Conservation (phyloP, 257 asterid genomes). For the Capsicum pubescens region DNA sequence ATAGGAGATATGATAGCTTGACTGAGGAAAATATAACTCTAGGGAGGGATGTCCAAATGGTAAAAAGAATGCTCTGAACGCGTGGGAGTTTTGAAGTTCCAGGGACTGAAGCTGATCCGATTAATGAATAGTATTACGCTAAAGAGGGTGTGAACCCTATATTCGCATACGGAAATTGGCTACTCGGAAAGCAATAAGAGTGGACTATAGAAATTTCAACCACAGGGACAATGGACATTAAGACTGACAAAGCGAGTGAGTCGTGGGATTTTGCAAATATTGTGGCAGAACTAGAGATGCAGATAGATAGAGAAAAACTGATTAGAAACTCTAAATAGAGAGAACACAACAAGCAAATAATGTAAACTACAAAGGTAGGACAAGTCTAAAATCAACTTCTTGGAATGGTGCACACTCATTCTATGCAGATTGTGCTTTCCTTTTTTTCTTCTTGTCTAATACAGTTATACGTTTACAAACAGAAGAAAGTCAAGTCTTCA, state of each 20-base stretch:
- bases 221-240: not conserved
- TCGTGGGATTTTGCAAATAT: not conserved
- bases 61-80: not conserved
- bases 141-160: slow-evolving; percentile 1
- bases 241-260: not conserved
- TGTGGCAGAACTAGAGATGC: not conserved
- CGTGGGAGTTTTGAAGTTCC: not conserved
- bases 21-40: not conserved
- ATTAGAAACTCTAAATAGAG: not conserved
- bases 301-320: not conserved
- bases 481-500: not conserved
- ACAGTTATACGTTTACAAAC: not conserved
- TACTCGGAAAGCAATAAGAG: not conserved
- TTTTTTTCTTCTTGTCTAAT: not conserved
- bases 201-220: not conserved
- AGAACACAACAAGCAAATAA: not conserved
- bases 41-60: not conserved
- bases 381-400: not conserved
- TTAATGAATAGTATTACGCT: not conserved
- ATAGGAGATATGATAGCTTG: not conserved
- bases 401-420: not conserved
- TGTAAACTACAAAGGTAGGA: not conserved
- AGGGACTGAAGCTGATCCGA: not conserved
- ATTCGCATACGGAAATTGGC: not conserved
- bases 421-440: not conserved